Evolutionary conservation across 257 asterid genomes (phyloP).

Genomic region (Nicotiana otophora): DNA sequence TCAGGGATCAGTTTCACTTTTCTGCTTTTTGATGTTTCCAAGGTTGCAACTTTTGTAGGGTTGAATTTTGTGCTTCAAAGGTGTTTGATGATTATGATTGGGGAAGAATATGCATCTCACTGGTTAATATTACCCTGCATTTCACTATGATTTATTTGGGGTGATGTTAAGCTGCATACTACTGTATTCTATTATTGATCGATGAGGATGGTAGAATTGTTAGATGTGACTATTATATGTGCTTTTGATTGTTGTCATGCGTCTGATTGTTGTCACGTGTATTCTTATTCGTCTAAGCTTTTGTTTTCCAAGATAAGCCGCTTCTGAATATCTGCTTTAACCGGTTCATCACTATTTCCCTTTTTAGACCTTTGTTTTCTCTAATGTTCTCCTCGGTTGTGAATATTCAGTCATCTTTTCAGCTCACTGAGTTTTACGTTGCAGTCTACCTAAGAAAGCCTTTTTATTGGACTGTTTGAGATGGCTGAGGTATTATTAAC

Average conservation of each 20-base stretch:
- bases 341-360: background rate
- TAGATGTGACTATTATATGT: background rate
- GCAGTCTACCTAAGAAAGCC: background rate
- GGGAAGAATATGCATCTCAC: background rate
- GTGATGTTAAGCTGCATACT: background rate
- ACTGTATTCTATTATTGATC: background rate
- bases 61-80: background rate
- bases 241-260: background rate
- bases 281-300: background rate
- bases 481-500: slow-evolving; percentile 50
- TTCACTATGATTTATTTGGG: background rate
- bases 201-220: background rate
- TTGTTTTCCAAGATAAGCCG: background rate
- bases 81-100: background rate
- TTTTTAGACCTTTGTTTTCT: background rate
- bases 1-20: background rate
- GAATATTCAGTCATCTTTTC: slow-evolving; percentile 18
- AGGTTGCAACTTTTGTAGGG: background rate
- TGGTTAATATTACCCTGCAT: background rate
- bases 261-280: no score
- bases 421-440: slow-evolving; percentile 6
- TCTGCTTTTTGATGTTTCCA: background rate
- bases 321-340: background rate
- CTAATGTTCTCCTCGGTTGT: background rate
- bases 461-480: slow-evolving; percentile 16